Base-by-base conservation (phyloP, 495 filamentous ascomycete genomes). In the Trichocladium antarcticum region DNA sequence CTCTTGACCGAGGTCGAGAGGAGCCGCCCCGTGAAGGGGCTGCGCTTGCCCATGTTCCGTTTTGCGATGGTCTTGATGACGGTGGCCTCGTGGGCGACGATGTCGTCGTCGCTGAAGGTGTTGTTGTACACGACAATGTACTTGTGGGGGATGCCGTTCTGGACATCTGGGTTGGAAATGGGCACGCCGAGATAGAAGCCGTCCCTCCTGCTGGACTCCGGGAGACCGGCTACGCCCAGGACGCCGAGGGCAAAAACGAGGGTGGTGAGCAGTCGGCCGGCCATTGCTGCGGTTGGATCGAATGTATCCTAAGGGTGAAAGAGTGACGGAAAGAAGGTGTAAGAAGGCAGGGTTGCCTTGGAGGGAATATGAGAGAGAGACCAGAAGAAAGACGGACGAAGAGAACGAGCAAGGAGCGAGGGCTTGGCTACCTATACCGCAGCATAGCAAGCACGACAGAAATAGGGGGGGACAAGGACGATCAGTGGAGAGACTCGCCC, bases 81-180 rank as follows among this genome's bases (percentile, higher is more conserved):
- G 20, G 55, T 64, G 17, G 57, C 53, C 56, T 72, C 53, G 45
- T 74, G 68, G 35, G 60, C 59, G 20, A 56, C 45, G 42, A 77
- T 62, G 41, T 57, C 68, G 16, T 63, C 65, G 31, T 69, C 60
- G 47, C 48, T 57, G 51, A 58, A 66, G 7, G 62, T 68, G 62
- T 57, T 68, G 62, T 74, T 67, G 63, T 75, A 75, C 32, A 75
- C 72, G 5, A 75, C 71, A 32, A 75, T 75, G 56, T 70, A 75
- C 31, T 56, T 60, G 62, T 71, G 66, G 6, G 71, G 68, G 22
- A 75, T 64, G 31, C 63, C 39, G 45, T 73, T 57, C 14, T 28
- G 38, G 24, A 59, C 61, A 8, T 68, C 48, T 1, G 64, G 61
- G 52, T 75, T 75, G 55, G 61, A 62, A 49, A 77, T 53, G 49